Base-by-base conservation (phyloP, 1,284 basidiomycete genomes). In the Austroboletus novae-zelandiae region DNA sequence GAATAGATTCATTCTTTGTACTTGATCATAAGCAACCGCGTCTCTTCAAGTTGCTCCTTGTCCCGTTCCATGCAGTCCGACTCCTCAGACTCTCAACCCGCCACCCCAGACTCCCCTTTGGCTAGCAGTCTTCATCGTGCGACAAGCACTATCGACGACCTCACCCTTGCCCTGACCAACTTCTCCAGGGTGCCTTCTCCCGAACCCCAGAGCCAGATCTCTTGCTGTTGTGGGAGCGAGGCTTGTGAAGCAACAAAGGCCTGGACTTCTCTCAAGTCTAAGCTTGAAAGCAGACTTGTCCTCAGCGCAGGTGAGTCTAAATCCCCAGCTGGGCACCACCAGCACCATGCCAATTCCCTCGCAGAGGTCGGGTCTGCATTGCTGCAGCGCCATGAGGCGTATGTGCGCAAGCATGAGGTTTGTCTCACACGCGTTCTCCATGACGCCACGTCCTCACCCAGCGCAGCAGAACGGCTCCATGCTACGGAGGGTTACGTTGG, bases 301-400 rank as follows among this genome's bases (percentile, higher is more conserved):
- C 75, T 94, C 41, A 91, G 90, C 68, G 91, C 90, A 64, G 90
- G 91, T 93, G 63, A 54, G 83, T 76, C 20, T 37, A 17, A 43
- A 40, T 27, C 9, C 15, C 30, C 23, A n/a, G 25, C 15, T n/a
- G 30, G 20, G 17, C 30, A 34, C 9, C 20, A 32, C 25, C 25
- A 6, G 20, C 18, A 29, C 8, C 39, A 46, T 52, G 25, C 43
- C 45, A 54, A 61, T 30, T 44, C 23, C 42, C 11, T 46, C 46
- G 23, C 59, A 93, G 94, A 97, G 74, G 88, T 98, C 43, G 95
- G 95, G 1, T 91, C 94, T 69, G 94, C 94, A 2, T 72, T 98
- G 41, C 69, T 98, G 43, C 84, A 89, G 62, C 78, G 88, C 55
- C 92, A 94, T 66, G 94, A 96, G 70, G 89, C 87, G 4, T 89